Conservation (phyloP, 192 early-diverging fungal species). For the Helicostylum pulchrum region DNA sequence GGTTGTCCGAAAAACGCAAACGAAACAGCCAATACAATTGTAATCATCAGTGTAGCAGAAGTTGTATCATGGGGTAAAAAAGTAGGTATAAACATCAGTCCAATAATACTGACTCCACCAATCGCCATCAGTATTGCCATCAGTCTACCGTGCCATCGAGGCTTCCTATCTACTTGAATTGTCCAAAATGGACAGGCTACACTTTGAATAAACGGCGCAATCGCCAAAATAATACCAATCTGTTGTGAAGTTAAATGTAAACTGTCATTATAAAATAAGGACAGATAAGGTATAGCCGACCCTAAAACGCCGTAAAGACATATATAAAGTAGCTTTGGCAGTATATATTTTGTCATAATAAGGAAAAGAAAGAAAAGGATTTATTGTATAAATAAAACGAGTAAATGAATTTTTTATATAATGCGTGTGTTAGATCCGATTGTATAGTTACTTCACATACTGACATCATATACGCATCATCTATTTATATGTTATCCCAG, state of each 20-base stretch:
- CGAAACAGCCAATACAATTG: conserved; percentile 8
- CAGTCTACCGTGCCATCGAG: conserved; percentile 24
- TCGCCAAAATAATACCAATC: conserved; percentile 36
- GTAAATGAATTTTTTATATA: too few species aligned
- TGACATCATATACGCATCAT: too few species aligned
- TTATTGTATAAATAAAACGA: too few species aligned
- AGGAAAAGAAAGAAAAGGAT: too few species aligned
- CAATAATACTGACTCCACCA: conserved; percentile 22
- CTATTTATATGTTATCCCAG: too few species aligned
- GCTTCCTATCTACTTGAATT: conserved; percentile 27
- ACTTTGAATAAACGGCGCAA: conserved; percentile 38
- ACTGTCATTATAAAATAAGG: conserved; percentile 27
- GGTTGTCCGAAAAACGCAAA: conserved; percentile 40
- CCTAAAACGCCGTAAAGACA: conserved; percentile 26
- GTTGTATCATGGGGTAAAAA: conserved; percentile 3
- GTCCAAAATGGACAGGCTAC: conserved; percentile 42
- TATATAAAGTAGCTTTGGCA: conserved; percentile 31
- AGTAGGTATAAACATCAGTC: conserved; percentile 27
- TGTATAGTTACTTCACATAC: too few species aligned
- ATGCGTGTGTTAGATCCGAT: too few species aligned
- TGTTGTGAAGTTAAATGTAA: conserved; percentile 29
- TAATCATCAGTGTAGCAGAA: conserved; percentile 10
- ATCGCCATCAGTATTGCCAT: conserved; percentile 23
- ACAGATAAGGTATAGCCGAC: conserved; percentile 26
- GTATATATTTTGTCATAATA: too few species aligned